Evolutionary conservation across 2,329 filamentous ascomycete species (phyloP).

Genomic region (Trichoderma sp.): DNA sequence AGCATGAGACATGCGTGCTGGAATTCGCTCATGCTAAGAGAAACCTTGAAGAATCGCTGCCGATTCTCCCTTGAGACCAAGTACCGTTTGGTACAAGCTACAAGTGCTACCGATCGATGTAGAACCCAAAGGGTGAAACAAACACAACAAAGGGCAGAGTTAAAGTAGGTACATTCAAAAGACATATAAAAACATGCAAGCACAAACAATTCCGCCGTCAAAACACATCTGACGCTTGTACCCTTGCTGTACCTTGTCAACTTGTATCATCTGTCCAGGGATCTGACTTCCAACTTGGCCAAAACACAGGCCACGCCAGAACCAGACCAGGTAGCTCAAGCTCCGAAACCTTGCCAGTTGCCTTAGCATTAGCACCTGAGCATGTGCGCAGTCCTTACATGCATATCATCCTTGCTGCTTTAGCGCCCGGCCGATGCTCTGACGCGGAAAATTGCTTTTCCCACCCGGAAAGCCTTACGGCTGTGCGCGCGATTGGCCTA

Average conservation of each 20-base stretch:
- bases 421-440: neutral
- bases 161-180: neutral
- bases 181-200: neutral
- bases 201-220: neutral
- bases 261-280: neutral
- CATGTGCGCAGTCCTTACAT: slow-evolving; percentile 8
- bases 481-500: neutral
- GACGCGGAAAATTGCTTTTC: neutral
- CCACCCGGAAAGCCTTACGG: neutral
- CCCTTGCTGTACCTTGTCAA: neutral
- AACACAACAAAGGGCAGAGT: neutral
- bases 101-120: neutral
- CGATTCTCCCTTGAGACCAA: neutral
- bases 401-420: slow-evolving; percentile 20
- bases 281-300: neutral
- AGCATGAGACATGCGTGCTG: neutral
- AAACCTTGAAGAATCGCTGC: neutral
- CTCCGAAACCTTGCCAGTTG: neutral
- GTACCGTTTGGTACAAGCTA: neutral
- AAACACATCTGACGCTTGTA: neutral
- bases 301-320: neutral
- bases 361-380: neutral
- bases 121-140: neutral
- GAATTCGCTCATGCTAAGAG: neutral
- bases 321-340: neutral